Evolutionary conservation across 352 stramenopile genomes (phyloP).

Genomic region (Phytophthora megakarya): DNA sequence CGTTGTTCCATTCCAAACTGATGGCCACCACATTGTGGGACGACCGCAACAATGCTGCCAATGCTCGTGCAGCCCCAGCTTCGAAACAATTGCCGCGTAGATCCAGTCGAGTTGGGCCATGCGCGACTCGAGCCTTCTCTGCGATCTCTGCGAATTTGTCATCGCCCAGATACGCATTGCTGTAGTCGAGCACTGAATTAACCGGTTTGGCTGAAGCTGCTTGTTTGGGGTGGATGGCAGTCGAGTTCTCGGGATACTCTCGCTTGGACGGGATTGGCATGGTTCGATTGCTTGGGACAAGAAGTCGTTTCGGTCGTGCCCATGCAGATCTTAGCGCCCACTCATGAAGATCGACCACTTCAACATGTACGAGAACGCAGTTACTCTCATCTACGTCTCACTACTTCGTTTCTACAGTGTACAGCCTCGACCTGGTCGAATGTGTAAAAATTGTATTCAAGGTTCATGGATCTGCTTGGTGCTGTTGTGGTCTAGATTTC

Average conservation of each 20-base stretch:
- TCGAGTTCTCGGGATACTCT: constrained; percentile 15
- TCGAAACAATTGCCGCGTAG: constrained; percentile 82
- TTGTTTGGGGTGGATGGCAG: constrained; percentile 12
- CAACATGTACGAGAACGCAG: constrained; percentile 3
- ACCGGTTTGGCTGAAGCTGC: background rate
- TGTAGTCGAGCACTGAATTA: constrained; percentile 61
- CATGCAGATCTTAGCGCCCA: constrained; percentile 16
- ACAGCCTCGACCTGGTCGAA: no score
- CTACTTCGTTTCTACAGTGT: no score
- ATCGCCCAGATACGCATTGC: constrained; percentile 75
- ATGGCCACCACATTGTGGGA: constrained; percentile 66
- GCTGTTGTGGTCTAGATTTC: no score
- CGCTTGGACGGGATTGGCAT: constrained; percentile 28
- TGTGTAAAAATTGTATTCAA: background rate
- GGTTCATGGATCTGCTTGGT: background rate
- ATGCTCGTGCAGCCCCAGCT: constrained; percentile 47
- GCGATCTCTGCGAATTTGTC: constrained; percentile 68
- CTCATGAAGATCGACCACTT: constrained; percentile 4
- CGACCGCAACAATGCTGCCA: constrained; percentile 58
- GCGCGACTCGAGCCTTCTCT: constrained; percentile 45
- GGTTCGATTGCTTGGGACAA: constrained; percentile 1
- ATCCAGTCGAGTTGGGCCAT: constrained; percentile 55
- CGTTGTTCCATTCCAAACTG: constrained; percentile 85
- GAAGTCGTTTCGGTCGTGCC: constrained; percentile 7
- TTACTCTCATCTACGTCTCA: no score